These are phyloP conservation scores for Rhynchosporium agropyri DNA, from an alignment of 2,329 filamentous ascomycete species.

Conservation along the genomic window DNA sequence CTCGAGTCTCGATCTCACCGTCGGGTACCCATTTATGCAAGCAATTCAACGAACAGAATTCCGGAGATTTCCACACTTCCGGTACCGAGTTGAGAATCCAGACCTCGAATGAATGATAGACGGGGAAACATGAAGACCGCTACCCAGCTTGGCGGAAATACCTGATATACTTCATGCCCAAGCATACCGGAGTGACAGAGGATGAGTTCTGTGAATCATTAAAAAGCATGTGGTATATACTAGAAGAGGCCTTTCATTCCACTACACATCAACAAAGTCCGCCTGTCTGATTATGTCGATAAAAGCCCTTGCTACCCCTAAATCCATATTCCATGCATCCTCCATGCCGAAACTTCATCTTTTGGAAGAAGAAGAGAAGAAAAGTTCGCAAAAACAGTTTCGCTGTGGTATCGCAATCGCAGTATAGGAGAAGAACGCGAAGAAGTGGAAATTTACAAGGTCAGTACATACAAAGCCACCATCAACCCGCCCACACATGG, in stretches of 20 bases:
- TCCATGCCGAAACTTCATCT: neutral
- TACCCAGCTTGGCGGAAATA: neutral
- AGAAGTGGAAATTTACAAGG: neutral
- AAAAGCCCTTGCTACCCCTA: neutral
- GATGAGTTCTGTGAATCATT: neutral
- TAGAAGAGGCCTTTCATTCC: neutral
- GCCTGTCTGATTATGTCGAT: neutral
- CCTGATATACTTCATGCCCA: neutral
- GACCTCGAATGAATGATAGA: too few species aligned
- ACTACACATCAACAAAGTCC: conserved; percentile 5
- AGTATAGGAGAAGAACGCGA: neutral
- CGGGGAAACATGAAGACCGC: neutral
- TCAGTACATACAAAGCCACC: neutral
- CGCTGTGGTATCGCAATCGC: conserved; percentile 21
- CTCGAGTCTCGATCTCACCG: neutral
- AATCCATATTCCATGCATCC: neutral
- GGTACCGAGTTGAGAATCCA: neutral
- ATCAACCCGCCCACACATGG: neutral
- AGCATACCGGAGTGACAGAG: neutral
- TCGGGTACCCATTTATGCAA: neutral
- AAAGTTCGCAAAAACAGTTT: neutral
- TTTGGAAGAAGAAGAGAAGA: conserved; percentile 6
- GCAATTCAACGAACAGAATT: neutral
- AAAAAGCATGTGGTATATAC: neutral
- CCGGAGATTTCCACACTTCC: neutral